Evolutionary conservation across 768 basidiomycete species (phyloP), one percentile per base, ranked within the genome.

Genomic region (Suillus occidentalis): DNA sequence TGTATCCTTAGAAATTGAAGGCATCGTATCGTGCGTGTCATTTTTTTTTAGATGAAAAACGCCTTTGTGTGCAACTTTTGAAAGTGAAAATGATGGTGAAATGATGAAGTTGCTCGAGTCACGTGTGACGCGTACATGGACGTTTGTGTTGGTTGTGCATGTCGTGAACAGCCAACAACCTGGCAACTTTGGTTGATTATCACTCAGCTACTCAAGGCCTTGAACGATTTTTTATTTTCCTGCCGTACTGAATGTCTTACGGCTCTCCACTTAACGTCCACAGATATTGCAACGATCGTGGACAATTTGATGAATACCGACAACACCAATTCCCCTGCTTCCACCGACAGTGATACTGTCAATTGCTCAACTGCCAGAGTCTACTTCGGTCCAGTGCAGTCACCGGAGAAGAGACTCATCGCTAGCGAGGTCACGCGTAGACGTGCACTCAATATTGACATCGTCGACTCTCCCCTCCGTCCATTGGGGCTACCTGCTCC

Each of bases 401-500:
- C 87, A 7, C 85, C 85, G 42, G 85, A 86, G 74, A 84, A 84
- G 68, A 78, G 76, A 63, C 80, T 82, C 66, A 70, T 76, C 28
- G 72, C 80, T 49, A 66, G 52, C 8, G 69, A 77, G 56, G 67
- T 73, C 31, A 70, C 75, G 66, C 74, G 72, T 67, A 68, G 73
- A n/a, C 68, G 65, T 64, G 72, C 70, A 50, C 72, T 70, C 71
- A 66, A 72, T 73, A 31, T 53, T 12, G 63, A 64, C 66, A 53
- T 68, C 63, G 50, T 69, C 70, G 64, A 66, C 71, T 75, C 77
- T 25, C 76, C 80, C 28, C 70, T 81, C 42, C 82, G 84, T 61
- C 82, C 84, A 70, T 87, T 86, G 40, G 79, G 85, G 65, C 76
- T 85, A 40, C 85, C 84, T 43, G 72, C 77, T 60, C 79, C 80